A percentile compares a stretch with the other conserved stretches of the same genome.
These are phyloP conservation scores for Boletellus ananas DNA, from an alignment of 768 basidiomycete species.

Conservation along the genomic window DNA sequence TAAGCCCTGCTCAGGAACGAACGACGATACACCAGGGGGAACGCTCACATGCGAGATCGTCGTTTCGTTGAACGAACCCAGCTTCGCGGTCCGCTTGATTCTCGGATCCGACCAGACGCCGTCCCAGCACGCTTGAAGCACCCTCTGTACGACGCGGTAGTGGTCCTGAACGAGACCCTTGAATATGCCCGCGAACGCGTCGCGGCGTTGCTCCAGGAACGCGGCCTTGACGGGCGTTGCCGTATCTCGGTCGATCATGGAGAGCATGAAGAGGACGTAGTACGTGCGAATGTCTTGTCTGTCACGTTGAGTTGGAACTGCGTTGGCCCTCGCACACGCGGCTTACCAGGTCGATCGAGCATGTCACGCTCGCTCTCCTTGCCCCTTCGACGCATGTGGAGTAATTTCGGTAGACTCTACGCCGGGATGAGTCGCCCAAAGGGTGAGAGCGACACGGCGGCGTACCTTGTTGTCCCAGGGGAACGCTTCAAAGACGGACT, in stretches of 20 bases:
- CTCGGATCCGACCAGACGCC: conserved; percentile 74
- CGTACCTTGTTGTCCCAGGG: conserved; percentile 76
- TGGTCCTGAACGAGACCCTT: conserved; percentile 68
- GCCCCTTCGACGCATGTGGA: conserved; percentile 65
- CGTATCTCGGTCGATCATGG: conserved; percentile 55
- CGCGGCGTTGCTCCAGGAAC: conserved; percentile 70
- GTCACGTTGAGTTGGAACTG: conserved; percentile 1
- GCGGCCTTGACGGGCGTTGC: conserved; percentile 51
- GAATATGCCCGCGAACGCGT: conserved; percentile 64
- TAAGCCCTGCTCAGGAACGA: conserved; percentile 24
- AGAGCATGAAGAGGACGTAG: conserved; percentile 68
- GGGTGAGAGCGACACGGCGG: not conserved
- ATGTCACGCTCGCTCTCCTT: conserved; percentile 37
- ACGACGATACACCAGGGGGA: not conserved
- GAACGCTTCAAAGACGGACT: conserved; percentile 60
- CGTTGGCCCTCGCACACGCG: not conserved
- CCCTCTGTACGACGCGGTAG: conserved; percentile 52
- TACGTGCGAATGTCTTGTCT: conserved; percentile 72
- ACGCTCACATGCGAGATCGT: conserved; percentile 57
- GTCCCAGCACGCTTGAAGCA: conserved; percentile 74
- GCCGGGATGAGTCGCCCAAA: not conserved
- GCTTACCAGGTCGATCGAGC: conserved; percentile 55
- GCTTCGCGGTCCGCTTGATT: conserved; percentile 66
- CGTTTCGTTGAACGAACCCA: conserved; percentile 65
- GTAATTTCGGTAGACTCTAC: conserved; percentile 62